Evolutionary conservation across 169 alveolate genomes (phyloP).

Genomic region (Eimeria maxima): DNA sequence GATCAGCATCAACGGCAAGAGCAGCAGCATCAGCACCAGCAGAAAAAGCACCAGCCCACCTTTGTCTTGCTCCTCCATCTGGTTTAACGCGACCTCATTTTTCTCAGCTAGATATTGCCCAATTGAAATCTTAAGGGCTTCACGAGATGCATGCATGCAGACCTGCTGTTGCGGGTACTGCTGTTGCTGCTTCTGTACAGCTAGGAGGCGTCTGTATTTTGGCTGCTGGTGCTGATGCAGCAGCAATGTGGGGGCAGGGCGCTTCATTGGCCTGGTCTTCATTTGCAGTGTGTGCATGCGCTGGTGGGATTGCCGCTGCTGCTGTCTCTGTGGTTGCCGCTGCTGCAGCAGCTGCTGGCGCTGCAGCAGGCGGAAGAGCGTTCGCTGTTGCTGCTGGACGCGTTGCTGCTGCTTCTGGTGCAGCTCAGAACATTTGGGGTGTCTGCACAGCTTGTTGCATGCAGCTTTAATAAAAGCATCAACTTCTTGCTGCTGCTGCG

Average conservation of each 20-base stretch:
- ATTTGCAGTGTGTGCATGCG: background rate
- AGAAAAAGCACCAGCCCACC: constrained; percentile 6
- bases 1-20: background rate
- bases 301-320: too few species aligned
- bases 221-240: constrained; percentile 29
- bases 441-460: constrained; percentile 26
- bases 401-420: constrained; percentile 24
- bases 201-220: background rate
- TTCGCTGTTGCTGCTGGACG: background rate
- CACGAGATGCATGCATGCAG: constrained; percentile 32
- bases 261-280: background rate
- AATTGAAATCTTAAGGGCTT: constrained; percentile 19
- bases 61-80: constrained; percentile 26
- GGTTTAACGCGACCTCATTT: background rate
- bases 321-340: too few species aligned
- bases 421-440: constrained; percentile 9
- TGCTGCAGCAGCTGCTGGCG: too few species aligned
- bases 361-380: background rate
- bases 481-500: constrained; percentile 42
- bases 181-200: too few species aligned
- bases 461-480: background rate
- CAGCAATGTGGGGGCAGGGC: background rate
- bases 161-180: constrained; percentile 14
- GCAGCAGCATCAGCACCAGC: constrained; percentile 21
- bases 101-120: constrained; percentile 20